Percentiles rank a stretch among this genome's conserved stretches.
phyloP scores from a whole-genome alignment of 345 rosid genomes.

The Euphorbia peplus region DNA sequence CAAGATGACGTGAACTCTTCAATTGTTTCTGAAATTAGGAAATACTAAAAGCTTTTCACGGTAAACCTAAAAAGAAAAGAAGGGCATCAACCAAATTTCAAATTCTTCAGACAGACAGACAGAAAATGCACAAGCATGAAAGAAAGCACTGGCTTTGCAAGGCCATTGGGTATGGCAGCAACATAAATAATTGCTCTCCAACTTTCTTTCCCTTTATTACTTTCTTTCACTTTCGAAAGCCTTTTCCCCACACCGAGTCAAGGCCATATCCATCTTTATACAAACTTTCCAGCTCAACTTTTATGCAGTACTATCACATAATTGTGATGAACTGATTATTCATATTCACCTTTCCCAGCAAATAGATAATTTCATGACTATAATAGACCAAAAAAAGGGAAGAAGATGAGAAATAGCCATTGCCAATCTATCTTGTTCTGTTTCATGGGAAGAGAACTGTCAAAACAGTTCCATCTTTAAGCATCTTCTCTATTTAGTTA shows the following conservation, averaged over 20 bases:
- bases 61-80: neutral
- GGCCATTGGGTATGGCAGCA: slow-evolving; percentile 11
- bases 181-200: slow-evolving; percentile 16
- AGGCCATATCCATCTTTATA: slow-evolving; percentile 10
- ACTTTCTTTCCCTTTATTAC: slow-evolving; percentile 1
- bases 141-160: slow-evolving; percentile 15
- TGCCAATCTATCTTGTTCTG: too few relatives aligned
- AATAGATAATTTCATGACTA: neutral
- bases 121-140: neutral
- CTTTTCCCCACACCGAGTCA: slow-evolving; percentile 15
- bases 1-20: too few relatives aligned
- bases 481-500: neutral
- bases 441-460: neutral
- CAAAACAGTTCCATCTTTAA: neutral
- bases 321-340: neutral
- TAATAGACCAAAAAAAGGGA: neutral
- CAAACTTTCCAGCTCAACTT: neutral
- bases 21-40: neutral
- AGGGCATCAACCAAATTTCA: slow-evolving; percentile 1
- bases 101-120: slow-evolving; percentile 1
- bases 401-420: neutral
- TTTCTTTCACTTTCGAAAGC: neutral
- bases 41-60: neutral
- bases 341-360: neutral
- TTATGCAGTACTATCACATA: neutral